phyloP scores from a whole-genome alignment of 140 eudicot genomes.

The Stevia rebaudiana region DNA sequence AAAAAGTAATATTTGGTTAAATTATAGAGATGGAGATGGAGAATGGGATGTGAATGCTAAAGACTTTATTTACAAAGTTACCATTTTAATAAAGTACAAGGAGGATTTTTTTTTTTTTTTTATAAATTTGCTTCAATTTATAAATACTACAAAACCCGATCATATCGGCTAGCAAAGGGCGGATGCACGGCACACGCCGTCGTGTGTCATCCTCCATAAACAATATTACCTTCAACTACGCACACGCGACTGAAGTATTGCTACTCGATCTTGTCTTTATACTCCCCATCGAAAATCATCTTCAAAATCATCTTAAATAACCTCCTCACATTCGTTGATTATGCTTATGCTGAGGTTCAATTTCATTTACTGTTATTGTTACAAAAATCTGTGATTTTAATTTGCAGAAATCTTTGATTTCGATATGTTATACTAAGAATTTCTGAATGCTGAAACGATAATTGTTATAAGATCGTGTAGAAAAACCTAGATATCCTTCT shows the following conservation, averaged over 20 bases:
- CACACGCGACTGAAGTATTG: conserved; percentile 16
- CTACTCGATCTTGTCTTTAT: conserved; percentile 17
- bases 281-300: conserved; percentile 1
- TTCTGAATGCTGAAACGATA: not conserved
- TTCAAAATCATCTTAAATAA: not conserved
- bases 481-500: conserved; percentile 1
- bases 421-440: not conserved
- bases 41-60: no score
- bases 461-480: not conserved
- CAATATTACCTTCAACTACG: conserved; percentile 10
- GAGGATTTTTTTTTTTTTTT: no score
- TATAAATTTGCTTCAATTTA: no score
- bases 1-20: no score
- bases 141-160: no score
- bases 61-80: no score
- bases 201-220: conserved; percentile 34
- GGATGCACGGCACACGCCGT: conserved; percentile 37
- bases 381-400: not conserved
- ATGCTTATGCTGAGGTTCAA: not conserved
- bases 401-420: not conserved
- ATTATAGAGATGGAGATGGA: no score
- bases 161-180: conserved; percentile 7
- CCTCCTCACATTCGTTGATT: not conserved
- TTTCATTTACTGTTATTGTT: not conserved
- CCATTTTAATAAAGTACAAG: no score